These are phyloP conservation scores for Nitzschia inconspicua DNA, from an alignment of 108 stramenopile genomes.

Conservation along the genomic window DNA sequence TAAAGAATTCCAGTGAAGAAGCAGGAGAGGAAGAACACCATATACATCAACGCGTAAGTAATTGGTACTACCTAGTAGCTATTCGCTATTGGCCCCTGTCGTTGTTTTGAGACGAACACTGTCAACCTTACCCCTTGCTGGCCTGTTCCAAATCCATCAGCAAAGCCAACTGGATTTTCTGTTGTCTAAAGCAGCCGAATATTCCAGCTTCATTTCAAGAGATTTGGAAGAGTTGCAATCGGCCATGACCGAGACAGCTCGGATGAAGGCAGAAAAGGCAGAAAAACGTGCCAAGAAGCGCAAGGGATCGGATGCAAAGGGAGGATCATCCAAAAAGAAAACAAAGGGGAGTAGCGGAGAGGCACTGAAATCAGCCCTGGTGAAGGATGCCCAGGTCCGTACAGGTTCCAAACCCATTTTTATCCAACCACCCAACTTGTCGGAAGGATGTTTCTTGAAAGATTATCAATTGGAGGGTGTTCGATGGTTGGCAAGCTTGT, in stretches of 20 bases:
- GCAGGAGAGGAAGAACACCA: slow-evolving; percentile 20
- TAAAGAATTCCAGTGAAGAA: slow-evolving; percentile 46
- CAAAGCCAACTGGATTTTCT: slow-evolving; percentile 82
- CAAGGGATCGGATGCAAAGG: slow-evolving; percentile 19
- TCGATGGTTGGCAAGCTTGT: slow-evolving; percentile 95
- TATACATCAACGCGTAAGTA: slow-evolving; percentile 56
- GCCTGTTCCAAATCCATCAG: slow-evolving; percentile 10
- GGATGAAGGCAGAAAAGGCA: slow-evolving; percentile 29
- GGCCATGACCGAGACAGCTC: slow-evolving; percentile 58
- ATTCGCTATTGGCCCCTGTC: neutral
- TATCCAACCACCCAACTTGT: slow-evolving; percentile 76
- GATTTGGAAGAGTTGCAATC: slow-evolving; percentile 79
- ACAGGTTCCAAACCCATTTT: slow-evolving; percentile 67
- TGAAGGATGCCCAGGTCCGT: slow-evolving; percentile 40
- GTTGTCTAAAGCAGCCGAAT: slow-evolving; percentile 76
- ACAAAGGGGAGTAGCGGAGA: slow-evolving; percentile 49
- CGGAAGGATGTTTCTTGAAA: slow-evolving; percentile 71
- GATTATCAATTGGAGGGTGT: slow-evolving; percentile 89
- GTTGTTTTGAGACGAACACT: neutral
- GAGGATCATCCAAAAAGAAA: slow-evolving; percentile 34
- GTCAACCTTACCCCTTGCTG: neutral
- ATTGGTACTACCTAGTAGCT: neutral
- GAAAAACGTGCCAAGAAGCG: slow-evolving; percentile 52
- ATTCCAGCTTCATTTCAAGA: slow-evolving; percentile 80
- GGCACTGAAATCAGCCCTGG: slow-evolving; percentile 56